A percentile compares a stretch with the other conserved stretches of the same genome.
phyloP scores from a whole-genome alignment of 2,329 filamentous ascomycete genomes.

The Endocalyx cinctus region DNA sequence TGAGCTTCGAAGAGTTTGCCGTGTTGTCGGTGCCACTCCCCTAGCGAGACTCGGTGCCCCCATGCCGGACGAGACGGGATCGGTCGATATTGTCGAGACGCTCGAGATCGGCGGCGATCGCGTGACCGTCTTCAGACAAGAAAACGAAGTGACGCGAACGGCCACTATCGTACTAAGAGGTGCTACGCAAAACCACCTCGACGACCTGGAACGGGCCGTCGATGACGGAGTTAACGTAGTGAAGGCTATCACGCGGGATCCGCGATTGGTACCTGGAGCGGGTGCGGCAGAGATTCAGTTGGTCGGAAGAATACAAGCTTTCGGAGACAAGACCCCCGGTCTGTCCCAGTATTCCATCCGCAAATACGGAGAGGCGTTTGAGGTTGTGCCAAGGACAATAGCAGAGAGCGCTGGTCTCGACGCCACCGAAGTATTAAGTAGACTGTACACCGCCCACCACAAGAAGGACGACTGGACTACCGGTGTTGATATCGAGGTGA shows the following conservation, averaged over 20 bases:
- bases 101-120: slow-evolving; percentile 96
- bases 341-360: slow-evolving; percentile 94
- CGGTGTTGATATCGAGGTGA: slow-evolving; percentile 88
- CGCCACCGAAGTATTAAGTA: slow-evolving; percentile 91
- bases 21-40: slow-evolving; percentile 94
- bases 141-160: slow-evolving; percentile 85
- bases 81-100: slow-evolving; percentile 90
- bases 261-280: slow-evolving; percentile 85
- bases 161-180: slow-evolving; percentile 91
- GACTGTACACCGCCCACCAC: slow-evolving; percentile 88
- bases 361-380: slow-evolving; percentile 96
- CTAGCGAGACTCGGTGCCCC: slow-evolving; percentile 90
- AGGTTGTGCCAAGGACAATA: slow-evolving; percentile 89
- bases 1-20: slow-evolving; percentile 88
- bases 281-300: slow-evolving; percentile 94
- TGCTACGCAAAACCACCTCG: slow-evolving; percentile 95
- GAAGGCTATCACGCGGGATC: slow-evolving; percentile 94
- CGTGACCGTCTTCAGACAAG: slow-evolving; percentile 97
- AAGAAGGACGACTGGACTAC: slow-evolving; percentile 82
- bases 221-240: slow-evolving; percentile 98
- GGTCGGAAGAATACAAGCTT: slow-evolving; percentile 83
- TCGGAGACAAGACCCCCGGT: slow-evolving; percentile 88
- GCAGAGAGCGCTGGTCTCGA: slow-evolving; percentile 94
- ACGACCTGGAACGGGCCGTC: slow-evolving; percentile 93
- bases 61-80: slow-evolving; percentile 99